Evolutionary conservation across 108 stramenopile species (phyloP).

Genomic region (Seminavis robusta): DNA sequence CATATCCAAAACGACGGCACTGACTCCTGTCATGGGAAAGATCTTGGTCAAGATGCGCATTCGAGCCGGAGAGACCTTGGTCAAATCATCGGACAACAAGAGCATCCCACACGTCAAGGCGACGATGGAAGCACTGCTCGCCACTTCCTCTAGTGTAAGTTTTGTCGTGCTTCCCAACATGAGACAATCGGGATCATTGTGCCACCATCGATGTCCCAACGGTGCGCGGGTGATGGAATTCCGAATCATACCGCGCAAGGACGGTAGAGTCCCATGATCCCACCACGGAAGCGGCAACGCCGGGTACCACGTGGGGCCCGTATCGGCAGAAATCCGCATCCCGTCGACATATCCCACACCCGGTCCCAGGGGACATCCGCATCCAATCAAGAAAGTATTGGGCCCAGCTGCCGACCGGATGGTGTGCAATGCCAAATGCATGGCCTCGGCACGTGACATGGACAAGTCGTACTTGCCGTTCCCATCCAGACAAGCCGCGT

Average conservation of each 20-base stretch:
- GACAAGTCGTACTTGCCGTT: conserved; percentile 82
- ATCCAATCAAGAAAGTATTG: conserved; percentile 80
- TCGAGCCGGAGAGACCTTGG: conserved; percentile 59
- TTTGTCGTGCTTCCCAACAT: conserved; percentile 84
- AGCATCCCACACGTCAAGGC: conserved; percentile 94
- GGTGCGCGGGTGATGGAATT: conserved; percentile 81
- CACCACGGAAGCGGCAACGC: conserved; percentile 81
- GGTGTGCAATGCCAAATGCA: conserved; percentile 79
- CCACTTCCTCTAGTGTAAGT: conserved; percentile 78
- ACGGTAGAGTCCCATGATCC: conserved; percentile 91
- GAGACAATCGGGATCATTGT: conserved; percentile 94
- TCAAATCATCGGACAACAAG: conserved; percentile 84
- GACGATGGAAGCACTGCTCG: conserved; percentile 81
- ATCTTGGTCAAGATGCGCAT: conserved; percentile 72
- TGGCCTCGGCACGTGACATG: conserved; percentile 86
- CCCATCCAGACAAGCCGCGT: conserved; percentile 84
- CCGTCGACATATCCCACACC: conserved; percentile 86
- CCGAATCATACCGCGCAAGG: conserved; percentile 84
- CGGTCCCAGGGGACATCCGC: conserved; percentile 82
- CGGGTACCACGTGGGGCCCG: conserved; percentile 90
- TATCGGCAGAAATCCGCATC: conserved; percentile 87
- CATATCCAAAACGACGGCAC: conserved; percentile 77
- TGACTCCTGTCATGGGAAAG: conserved; percentile 76
- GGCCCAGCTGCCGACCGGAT: conserved; percentile 84
- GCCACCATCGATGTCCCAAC: conserved; percentile 89